phyloP scores from a whole-genome alignment of 495 filamentous ascomycete genomes.

The Entonaema liquescens region DNA sequence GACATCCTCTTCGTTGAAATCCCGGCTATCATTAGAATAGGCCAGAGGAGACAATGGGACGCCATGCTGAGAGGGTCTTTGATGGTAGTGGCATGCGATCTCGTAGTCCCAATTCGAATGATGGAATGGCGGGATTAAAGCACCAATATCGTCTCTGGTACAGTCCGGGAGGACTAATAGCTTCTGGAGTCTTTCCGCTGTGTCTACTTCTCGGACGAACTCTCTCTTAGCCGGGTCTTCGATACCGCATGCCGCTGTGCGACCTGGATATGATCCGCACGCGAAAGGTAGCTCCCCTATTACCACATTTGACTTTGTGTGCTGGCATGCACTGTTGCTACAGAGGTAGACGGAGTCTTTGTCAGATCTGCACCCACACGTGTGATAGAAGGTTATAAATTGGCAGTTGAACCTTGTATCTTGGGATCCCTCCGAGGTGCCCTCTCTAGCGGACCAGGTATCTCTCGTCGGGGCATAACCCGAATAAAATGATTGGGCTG shows the following conservation, averaged over 20 bases:
- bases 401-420: not conserved
- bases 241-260: constrained; percentile 6
- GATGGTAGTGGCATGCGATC: constrained; percentile 9
- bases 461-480: not conserved
- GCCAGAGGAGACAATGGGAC: not conserved
- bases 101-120: constrained; percentile 4
- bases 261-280: constrained; percentile 4
- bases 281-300: constrained; percentile 28
- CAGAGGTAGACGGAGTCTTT: constrained; percentile 7
- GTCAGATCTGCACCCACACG: constrained; percentile 23
- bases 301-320: constrained; percentile 7
- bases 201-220: constrained; percentile 33
- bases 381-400: constrained; percentile 20
- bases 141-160: constrained; percentile 1
- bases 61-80: not conserved
- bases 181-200: constrained; percentile 18
- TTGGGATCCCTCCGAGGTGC: not conserved
- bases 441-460: not conserved
- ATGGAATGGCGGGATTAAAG: not conserved
- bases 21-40: not conserved
- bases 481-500: not conserved
- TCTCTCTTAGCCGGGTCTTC: constrained; percentile 13
- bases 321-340: not conserved
- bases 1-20: not conserved
- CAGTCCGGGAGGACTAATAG: constrained; percentile 19